These are phyloP conservation scores for Cetraspora pellucida DNA, from an alignment of 192 early-diverging fungal species.

Conservation along the genomic window DNA sequence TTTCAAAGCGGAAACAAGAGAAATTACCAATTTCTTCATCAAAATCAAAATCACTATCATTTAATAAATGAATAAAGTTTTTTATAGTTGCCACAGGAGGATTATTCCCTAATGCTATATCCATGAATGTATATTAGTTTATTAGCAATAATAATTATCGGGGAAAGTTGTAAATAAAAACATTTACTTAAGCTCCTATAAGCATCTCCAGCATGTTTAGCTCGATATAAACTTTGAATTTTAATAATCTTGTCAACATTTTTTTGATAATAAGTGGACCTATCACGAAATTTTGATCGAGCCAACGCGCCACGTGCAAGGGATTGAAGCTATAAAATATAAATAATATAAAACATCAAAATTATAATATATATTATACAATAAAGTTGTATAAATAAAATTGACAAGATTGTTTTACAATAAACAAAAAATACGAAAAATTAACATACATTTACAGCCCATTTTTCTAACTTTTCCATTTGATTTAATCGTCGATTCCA, in stretches of 20 bases:
- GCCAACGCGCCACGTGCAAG: conserved; percentile 59
- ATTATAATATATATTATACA: no score
- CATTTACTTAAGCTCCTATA: conserved; percentile 70
- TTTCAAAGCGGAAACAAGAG: background rate
- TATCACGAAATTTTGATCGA: conserved; percentile 55
- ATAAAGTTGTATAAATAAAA: background rate
- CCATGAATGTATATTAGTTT: background rate
- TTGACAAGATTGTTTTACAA: background rate
- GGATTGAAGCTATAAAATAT: conserved; percentile 53
- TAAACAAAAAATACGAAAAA: background rate
- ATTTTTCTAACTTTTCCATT: conserved; percentile 23
- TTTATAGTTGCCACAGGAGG: conserved; percentile 82
- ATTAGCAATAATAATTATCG: background rate
- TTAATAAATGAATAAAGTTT: conserved; percentile 84
- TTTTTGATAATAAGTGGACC: conserved; percentile 56
- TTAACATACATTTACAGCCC: conserved; percentile 16
- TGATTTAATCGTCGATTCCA: conserved; percentile 19
- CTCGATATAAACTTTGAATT: conserved; percentile 70
- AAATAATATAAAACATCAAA: background rate
- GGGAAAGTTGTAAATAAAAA: background rate
- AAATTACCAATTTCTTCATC: conserved; percentile 83
- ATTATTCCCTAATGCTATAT: conserved; percentile 65
- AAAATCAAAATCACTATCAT: conserved; percentile 89
- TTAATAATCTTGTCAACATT: conserved; percentile 80
- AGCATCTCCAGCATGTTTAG: conserved; percentile 66